Evolutionary conservation across 2,329 filamentous ascomycete genomes (phyloP).

Genomic region (Aspergillus unguis): DNA sequence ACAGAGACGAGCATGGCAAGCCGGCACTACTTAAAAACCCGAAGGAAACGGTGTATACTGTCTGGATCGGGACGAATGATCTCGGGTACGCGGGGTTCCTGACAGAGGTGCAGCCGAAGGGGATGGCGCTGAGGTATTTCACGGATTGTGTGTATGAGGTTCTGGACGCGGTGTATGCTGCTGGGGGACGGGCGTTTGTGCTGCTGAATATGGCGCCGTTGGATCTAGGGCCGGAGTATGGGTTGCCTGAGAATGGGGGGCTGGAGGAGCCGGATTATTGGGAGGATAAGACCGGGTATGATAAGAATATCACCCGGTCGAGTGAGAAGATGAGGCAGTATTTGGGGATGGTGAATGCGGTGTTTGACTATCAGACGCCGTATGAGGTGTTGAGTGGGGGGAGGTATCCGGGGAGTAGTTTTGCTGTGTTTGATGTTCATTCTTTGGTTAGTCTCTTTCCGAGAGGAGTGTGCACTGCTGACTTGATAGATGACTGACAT

Average conservation of each 20-base stretch:
- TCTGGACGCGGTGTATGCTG: slow-evolving; percentile 61
- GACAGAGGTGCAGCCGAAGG: slow-evolving; percentile 57
- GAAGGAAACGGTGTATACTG: slow-evolving; percentile 65
- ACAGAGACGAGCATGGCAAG: slow-evolving; percentile 10
- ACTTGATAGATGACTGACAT: slow-evolving; percentile 57
- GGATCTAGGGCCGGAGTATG: slow-evolving; percentile 64
- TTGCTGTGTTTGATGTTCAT: slow-evolving; percentile 67
- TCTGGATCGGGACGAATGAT: slow-evolving; percentile 82
- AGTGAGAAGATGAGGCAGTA: slow-evolving; percentile 51
- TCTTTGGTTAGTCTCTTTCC: slow-evolving; percentile 43
- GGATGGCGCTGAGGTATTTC: slow-evolving; percentile 62
- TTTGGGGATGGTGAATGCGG: slow-evolving; percentile 49
- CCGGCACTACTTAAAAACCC: slow-evolving; percentile 41
- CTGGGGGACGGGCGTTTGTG: slow-evolving; percentile 67
- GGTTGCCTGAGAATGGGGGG: slow-evolving; percentile 46
- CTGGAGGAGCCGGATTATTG: slow-evolving; percentile 45
- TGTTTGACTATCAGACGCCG: slow-evolving; percentile 51
- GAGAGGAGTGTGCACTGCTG: background rate
- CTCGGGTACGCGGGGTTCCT: slow-evolving; percentile 64
- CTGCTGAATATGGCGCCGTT: slow-evolving; percentile 67
- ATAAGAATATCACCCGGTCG: slow-evolving; percentile 47
- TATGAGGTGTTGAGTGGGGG: slow-evolving; percentile 42
- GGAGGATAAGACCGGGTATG: slow-evolving; percentile 38
- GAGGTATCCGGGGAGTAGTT: slow-evolving; percentile 52
- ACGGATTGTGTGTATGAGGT: slow-evolving; percentile 64